These are phyloP conservation scores for Claviceps capensis DNA, from an alignment of 2,329 filamentous ascomycete genomes.

Conservation along the genomic window DNA sequence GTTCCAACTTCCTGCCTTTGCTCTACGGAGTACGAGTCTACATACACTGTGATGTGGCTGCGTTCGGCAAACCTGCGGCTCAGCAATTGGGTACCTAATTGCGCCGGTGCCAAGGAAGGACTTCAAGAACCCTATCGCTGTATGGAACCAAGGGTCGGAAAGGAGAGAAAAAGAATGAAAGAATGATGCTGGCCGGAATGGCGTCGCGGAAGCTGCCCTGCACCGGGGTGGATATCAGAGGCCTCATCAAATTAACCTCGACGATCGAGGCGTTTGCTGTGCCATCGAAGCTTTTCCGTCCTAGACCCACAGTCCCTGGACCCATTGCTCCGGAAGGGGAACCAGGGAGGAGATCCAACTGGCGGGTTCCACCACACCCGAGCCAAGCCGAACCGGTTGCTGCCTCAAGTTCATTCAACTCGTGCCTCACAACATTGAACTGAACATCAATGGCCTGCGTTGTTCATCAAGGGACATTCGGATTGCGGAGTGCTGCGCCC, in stretches of 20 bases:
- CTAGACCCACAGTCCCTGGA: background rate
- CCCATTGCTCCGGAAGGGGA: background rate
- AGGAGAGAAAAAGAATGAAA: background rate
- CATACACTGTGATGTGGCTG: no score
- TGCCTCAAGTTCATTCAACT: background rate
- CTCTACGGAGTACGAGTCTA: no score
- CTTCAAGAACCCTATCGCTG: background rate
- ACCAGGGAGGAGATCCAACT: background rate
- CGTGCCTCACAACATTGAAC: background rate
- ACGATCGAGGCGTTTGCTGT: slow-evolving; percentile 4
- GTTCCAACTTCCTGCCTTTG: no score
- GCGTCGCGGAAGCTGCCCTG: background rate
- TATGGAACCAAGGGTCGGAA: background rate
- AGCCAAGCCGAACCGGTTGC: background rate
- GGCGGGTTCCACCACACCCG: background rate
- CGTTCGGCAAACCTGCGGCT: background rate
- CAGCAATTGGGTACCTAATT: background rate
- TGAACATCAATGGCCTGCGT: no score
- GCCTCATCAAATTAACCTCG: background rate
- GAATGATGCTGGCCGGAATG: background rate
- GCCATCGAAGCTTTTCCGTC: slow-evolving; percentile 3
- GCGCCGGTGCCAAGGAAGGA: background rate
- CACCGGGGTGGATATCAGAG: background rate
- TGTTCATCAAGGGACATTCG: no score
- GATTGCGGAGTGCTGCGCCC: no score